Percentiles rank a stretch among this genome's conserved stretches.
Evolutionary conservation across 495 filamentous ascomycete species (phyloP).

Genomic region (Hypoxylon fuscum): DNA sequence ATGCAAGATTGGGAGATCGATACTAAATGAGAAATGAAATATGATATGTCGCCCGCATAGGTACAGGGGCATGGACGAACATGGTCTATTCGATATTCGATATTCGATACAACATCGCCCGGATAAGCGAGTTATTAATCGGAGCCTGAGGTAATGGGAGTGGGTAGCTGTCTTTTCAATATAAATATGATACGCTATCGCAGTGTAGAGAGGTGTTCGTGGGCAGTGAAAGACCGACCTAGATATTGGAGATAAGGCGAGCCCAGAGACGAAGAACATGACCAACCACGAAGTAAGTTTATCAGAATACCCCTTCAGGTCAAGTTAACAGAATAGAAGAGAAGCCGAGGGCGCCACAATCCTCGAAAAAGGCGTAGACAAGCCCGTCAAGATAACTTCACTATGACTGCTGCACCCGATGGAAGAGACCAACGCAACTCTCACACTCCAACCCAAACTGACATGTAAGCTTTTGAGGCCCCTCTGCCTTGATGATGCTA

Average conservation of each 20-base stretch:
- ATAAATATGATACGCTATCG: neutral
- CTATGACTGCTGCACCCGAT: neutral
- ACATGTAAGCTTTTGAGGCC: neutral
- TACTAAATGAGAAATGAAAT: conserved; percentile 16
- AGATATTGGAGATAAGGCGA: neutral
- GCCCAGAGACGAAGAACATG: neutral
- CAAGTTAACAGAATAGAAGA: conserved; percentile 2
- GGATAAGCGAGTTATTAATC: neutral
- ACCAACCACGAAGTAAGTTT: conserved; percentile 8
- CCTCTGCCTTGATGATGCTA: neutral
- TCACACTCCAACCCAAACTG: neutral
- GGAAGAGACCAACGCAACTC: conserved; percentile 1
- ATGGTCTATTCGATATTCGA: neutral
- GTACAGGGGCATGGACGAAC: neutral
- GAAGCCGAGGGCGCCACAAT: neutral
- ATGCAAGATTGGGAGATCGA: conserved; percentile 12
- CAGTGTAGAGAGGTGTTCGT: neutral
- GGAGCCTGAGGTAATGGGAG: too few relatives aligned
- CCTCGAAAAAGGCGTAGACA: neutral
- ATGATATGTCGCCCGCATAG: conserved; percentile 11
- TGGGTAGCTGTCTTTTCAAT: too few relatives aligned
- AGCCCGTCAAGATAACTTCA: neutral
- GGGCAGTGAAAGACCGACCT: too few relatives aligned
- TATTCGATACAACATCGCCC: neutral
- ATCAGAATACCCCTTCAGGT: neutral